These are phyloP conservation scores for Podospora australis DNA, from an alignment of 495 filamentous ascomycete genomes.

Conservation along the genomic window DNA sequence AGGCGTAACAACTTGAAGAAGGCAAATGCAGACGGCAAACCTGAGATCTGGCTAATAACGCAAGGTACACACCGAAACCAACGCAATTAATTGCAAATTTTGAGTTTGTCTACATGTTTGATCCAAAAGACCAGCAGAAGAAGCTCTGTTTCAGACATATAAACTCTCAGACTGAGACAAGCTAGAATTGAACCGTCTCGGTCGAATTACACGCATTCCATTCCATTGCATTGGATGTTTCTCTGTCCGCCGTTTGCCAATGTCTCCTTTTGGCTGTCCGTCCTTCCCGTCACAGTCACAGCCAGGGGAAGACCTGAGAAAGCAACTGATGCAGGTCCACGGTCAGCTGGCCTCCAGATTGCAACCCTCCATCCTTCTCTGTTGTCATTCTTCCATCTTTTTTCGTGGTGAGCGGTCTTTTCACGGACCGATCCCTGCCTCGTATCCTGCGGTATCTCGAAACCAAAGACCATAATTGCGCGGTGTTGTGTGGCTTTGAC, in stretches of 20 bases:
- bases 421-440: conserved; percentile 1
- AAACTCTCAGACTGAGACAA: neutral
- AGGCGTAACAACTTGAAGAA: neutral
- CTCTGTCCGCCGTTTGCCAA: neutral
- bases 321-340: conserved; percentile 11
- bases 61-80: no score
- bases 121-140: neutral
- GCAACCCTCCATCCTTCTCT: conserved; percentile 6
- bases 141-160: neutral
- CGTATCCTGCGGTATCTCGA: neutral
- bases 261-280: neutral
- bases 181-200: neutral
- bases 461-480: neutral
- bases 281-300: no score
- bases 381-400: neutral
- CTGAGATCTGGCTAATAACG: no score
- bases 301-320: conserved; percentile 2
- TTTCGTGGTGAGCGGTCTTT: no score
- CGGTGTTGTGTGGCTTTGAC: neutral
- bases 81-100: no score
- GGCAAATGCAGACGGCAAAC: neutral
- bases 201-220: no score
- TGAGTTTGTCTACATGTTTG: neutral
- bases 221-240: no score
- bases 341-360: conserved; percentile 18